Evolutionary conservation across 2,329 filamentous ascomycete species (phyloP), one percentile per base, ranked within the genome.

Genomic region (Ambrosiella xylebori): DNA sequence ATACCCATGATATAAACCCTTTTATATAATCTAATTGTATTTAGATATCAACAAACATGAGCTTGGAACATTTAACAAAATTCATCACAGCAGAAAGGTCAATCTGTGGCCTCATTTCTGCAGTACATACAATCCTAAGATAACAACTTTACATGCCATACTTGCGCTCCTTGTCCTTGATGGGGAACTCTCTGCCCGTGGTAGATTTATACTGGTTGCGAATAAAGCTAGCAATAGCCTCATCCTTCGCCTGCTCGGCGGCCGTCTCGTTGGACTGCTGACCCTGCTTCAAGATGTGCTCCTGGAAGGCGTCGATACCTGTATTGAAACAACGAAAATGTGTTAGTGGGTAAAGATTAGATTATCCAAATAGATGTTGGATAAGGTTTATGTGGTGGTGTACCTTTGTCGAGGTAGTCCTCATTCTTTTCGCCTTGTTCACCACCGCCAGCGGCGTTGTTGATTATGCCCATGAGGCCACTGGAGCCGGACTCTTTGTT

Each of bases 241-340:
- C 84, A 68, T 93, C 88, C 73, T 91, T 90, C 64, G 84, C 85
- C 71, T 94, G 87, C 71, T 94, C 88, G 17, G 81, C 66, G 4
- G 87, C 87, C 55, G 70, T 75, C 69, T 85, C 85, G 67, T 88
- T 86, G 71, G 78, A 73, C 72, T 93, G 87, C 52, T 78, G 66
- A 15, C 87, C 87, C 63, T 81, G 73, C 41, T 81, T 81, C 13
- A 93, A 66, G 67, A 89, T 71, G 62, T 86, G 80, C 70, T 93
- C 80, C 71, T 94, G 88, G 27, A 89, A 78, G 62, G 77, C 80
- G 69, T 93, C 87, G 73, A 91, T 74, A 56, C 79, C 87, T 91
- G 62, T 15, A 27, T 27, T 5, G 47, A 41, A 9, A 19, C 8
- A 49, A 54, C 3, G 27, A 13, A 56, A 27, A 27, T 27, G 27